Conservation (phyloP, 1,284 basidiomycete genomes). For the Cryptococcus sp. region DNA sequence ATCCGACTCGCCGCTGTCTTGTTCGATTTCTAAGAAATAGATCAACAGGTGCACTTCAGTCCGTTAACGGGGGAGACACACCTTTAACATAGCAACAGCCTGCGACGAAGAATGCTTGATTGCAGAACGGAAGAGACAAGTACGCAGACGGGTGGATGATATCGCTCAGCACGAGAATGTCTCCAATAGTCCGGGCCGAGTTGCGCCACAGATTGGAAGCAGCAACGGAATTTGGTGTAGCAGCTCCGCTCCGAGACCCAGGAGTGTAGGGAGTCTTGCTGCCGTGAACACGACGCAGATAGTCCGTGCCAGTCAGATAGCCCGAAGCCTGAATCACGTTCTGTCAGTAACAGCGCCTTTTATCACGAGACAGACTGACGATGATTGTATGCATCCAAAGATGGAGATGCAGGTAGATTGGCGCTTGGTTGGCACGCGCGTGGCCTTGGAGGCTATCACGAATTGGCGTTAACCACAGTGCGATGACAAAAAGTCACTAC, state of each 20-base stretch:
- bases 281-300: slow-evolving; percentile 5
- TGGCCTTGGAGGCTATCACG: slow-evolving; percentile 31
- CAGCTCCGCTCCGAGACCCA: slow-evolving; percentile 13
- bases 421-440: slow-evolving; percentile 16
- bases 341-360: background rate
- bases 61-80: slow-evolving; percentile 3
- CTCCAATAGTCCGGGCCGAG: slow-evolving; percentile 37
- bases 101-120: slow-evolving; percentile 38
- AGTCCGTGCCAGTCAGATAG: slow-evolving; percentile 20
- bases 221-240: slow-evolving; percentile 20
- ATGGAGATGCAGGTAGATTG: slow-evolving; percentile 34
- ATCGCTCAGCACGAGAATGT: slow-evolving; percentile 36
- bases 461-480: background rate
- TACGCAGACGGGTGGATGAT: slow-evolving; percentile 34
- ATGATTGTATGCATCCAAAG: slow-evolving; percentile 42
- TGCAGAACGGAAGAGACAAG: slow-evolving; percentile 34
- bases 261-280: background rate
- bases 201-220: slow-evolving; percentile 30
- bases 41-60: background rate
- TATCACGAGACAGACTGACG: slow-evolving; percentile 12
- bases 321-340: slow-evolving; percentile 11
- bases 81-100: slow-evolving; percentile 40
- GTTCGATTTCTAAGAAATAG: slow-evolving; percentile 12
- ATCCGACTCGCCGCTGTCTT: slow-evolving; percentile 1
- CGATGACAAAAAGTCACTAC: background rate